Percentiles rank a stretch among this genome's conserved stretches.
phyloP scores from a whole-genome alignment of 306 rosid species.

The Abrus precatorius region DNA sequence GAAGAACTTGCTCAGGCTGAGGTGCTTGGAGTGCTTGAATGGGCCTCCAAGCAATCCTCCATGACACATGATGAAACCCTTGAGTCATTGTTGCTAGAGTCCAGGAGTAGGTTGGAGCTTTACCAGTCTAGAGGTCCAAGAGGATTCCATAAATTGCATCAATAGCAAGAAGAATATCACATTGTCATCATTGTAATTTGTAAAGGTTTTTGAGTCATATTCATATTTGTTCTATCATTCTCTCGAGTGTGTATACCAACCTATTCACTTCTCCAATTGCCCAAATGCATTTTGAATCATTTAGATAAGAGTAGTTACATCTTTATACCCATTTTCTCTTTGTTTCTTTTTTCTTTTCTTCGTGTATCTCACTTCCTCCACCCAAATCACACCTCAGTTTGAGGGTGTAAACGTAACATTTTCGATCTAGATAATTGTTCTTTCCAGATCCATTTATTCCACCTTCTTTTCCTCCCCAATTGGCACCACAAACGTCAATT shows the following conservation, averaged over 20 bases:
- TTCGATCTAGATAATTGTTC: too few species aligned
- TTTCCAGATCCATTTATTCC: conserved; percentile 1
- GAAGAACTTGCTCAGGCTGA: conserved; percentile 83
- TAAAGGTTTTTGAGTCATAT: conserved; percentile 30
- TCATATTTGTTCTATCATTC: conserved; percentile 44
- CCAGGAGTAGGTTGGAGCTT: conserved; percentile 84
- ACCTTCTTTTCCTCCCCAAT: neutral
- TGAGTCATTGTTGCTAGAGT: conserved; percentile 70
- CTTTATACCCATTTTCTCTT: too few species aligned
- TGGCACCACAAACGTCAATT: neutral
- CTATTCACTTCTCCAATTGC: conserved; percentile 37
- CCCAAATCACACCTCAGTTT: too few species aligned
- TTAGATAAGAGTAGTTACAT: neutral
- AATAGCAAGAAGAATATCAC: conserved; percentile 36
- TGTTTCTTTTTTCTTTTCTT: too few species aligned
- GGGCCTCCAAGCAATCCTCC: conserved; percentile 88
- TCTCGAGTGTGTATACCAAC: conserved; percentile 58
- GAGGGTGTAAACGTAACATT: too few species aligned
- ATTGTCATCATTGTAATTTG: conserved; percentile 18
- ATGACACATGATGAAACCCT: conserved; percentile 64
- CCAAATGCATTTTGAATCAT: conserved; percentile 7
- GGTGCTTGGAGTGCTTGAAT: conserved; percentile 82
- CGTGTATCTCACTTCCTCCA: too few species aligned
- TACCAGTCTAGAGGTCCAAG: conserved; percentile 90
- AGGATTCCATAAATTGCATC: conserved; percentile 66